A percentile compares a stretch with the other conserved stretches of the same genome.
phyloP scores from a whole-genome alignment of 2,329 filamentous ascomycete genomes.

The Daldinia eschscholtzii region DNA sequence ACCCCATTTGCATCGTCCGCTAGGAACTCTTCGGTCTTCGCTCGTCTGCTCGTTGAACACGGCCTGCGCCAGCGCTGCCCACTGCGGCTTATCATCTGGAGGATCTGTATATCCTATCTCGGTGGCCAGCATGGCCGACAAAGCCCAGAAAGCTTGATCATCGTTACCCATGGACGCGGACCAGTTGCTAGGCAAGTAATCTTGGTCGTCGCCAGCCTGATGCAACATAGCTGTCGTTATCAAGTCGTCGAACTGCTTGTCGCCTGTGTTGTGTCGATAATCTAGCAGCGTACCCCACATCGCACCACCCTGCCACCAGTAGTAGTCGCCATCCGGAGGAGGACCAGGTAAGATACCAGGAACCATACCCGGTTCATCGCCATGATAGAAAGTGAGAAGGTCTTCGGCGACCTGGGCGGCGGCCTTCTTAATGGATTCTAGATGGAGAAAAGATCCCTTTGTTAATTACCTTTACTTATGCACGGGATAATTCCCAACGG shows the following conservation, averaged over 20 bases:
- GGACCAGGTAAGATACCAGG: constrained; percentile 70
- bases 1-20: constrained; percentile 73
- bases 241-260: constrained; percentile 71
- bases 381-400: constrained; percentile 64
- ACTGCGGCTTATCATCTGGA: constrained; percentile 65
- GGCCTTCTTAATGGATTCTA: constrained; percentile 62
- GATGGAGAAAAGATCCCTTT: constrained; percentile 5
- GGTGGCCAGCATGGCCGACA: constrained; percentile 75
- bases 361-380: constrained; percentile 64
- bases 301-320: constrained; percentile 81
- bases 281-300: constrained; percentile 77
- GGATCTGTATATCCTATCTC: constrained; percentile 74
- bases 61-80: constrained; percentile 75
- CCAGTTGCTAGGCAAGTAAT: constrained; percentile 72
- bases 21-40: constrained; percentile 70
- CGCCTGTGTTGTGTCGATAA: constrained; percentile 77
- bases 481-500: neutral
- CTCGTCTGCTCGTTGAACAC: constrained; percentile 74
- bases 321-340: constrained; percentile 69
- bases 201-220: constrained; percentile 67
- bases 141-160: constrained; percentile 78
- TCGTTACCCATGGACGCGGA: constrained; percentile 74
- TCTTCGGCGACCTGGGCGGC: constrained; percentile 64
- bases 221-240: constrained; percentile 68
- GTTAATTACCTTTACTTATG: constrained; percentile 26